These are phyloP conservation scores for Trichoderma koningii DNA, from an alignment of 2,329 filamentous ascomycete species.

Conservation along the genomic window DNA sequence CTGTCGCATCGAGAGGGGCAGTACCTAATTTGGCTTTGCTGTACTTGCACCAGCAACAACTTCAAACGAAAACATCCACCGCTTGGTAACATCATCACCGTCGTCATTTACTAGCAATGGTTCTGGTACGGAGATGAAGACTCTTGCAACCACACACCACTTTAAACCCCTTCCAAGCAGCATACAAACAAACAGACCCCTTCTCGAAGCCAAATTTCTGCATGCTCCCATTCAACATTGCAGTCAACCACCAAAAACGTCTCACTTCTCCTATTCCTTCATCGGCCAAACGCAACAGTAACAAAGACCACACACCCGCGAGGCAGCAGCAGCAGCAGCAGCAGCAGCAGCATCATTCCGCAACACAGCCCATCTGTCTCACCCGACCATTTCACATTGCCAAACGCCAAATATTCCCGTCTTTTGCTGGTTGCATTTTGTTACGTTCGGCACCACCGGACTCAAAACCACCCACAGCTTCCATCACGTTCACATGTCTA, in stretches of 20 bases:
- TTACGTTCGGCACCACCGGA: too few species aligned
- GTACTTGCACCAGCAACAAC: neutral
- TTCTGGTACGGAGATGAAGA: too few species aligned
- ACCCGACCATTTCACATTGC: neutral
- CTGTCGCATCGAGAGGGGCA: conserved; percentile 2
- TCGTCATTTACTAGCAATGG: too few species aligned
- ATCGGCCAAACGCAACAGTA: neutral
- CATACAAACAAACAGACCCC: neutral
- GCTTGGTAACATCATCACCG: neutral
- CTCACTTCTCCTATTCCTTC: neutral
- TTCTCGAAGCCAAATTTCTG: too few species aligned
- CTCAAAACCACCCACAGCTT: too few species aligned
- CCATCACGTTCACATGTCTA: too few species aligned
- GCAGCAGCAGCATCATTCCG: neutral
- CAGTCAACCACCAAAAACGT: neutral
- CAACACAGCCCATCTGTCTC: neutral
- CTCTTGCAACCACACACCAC: too few species aligned
- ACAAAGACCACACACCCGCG: neutral
- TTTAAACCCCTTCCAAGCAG: too few species aligned
- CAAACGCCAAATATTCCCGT: neutral
- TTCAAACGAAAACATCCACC: too few species aligned
- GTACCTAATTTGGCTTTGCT: neutral
- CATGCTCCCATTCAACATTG: too few species aligned
- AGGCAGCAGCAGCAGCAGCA: conserved; percentile 12
- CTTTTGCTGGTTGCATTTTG: neutral